Evolutionary conservation across 192 early-diverging fungal genomes (phyloP).

Genomic region (Fimicolochytrium jonesii): DNA sequence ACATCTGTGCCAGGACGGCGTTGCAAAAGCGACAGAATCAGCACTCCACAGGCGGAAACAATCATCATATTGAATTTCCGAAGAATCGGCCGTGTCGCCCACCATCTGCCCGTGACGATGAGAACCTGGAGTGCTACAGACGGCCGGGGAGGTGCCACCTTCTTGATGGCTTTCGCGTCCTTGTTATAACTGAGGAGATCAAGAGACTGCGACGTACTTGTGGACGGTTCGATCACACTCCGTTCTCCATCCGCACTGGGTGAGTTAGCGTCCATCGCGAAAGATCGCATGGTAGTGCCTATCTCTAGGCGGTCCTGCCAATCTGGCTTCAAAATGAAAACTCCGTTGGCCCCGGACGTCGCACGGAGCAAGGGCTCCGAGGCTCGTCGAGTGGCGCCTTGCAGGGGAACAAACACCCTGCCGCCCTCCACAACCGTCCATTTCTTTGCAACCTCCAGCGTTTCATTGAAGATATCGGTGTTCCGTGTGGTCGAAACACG

Average conservation of each 20-base stretch:
- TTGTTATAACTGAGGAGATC: no score
- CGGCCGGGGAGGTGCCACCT: not conserved
- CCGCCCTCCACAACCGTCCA: not conserved
- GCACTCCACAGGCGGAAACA: conserved; percentile 13
- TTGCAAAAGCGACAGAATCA: conserved; percentile 27
- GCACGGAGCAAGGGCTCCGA: not conserved
- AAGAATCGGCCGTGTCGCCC: conserved; percentile 22
- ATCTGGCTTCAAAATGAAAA: no score
- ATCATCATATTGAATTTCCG: conserved; percentile 32
- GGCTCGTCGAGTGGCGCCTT: not conserved
- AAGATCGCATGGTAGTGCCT: no score
- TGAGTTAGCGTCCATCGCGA: no score
- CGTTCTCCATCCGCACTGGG: no score
- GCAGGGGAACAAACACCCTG: not conserved
- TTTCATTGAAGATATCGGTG: no score
- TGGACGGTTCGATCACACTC: no score
- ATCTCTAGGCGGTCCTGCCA: no score
- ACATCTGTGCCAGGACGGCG: conserved; percentile 20
- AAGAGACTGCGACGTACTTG: no score
- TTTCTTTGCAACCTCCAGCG: not conserved
- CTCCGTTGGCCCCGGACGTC: no score
- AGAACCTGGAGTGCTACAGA: conserved; percentile 2
- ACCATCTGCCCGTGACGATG: conserved; percentile 22
- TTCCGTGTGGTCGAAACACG: no score
- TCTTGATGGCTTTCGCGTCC: not conserved